Evolutionary conservation across 352 stramenopile species (phyloP), one percentile per base, ranked within the genome.

Genomic region (Pythium apleroticum): DNA sequence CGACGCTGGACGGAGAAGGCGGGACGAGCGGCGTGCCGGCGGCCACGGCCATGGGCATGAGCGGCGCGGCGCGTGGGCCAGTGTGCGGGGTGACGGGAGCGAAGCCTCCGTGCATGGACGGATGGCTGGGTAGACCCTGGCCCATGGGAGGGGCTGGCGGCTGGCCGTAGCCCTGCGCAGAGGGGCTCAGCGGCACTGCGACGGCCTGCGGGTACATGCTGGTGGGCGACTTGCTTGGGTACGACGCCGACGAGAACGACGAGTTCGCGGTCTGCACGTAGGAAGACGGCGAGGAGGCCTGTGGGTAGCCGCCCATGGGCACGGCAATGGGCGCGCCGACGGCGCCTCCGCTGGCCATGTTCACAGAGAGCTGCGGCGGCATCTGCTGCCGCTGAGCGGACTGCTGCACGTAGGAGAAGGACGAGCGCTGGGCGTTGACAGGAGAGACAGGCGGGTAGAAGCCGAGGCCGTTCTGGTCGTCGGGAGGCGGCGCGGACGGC

Each of bases 1-100:
- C 71, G 50, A 87, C 66, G 57, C 83, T 90, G n/a, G 79, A 81
- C 14, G 81, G 78, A 3, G 68, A 77, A 58, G 63, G 74, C 45
- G 7, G 72, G 41, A 68, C 66, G 60, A 27, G 63, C 39, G 2
- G 33, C 63, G 63, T 30, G n/a, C 58, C 35, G 14, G 37, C 60
- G 11, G 31, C 53, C 28, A 24, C 19, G 3, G 10, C 19, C 55
- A 72, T 65, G 20, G 60, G 56, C 66, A 69, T 66, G 22, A 63
- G 33, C 50, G 52, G 65, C 33, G 57, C 57, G 14, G 30, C 17
- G 19, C 39, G 66, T 11, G 66, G 66, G 4, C 66, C 60, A 3
- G 66, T 68, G 12, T 59, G 27, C 7, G 66, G 60, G 17, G 54
- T 68, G 27, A 73, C 66, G 24, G 66, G 66, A 7, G 20, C 59